Base-by-base conservation (phyloP, 192 early-diverging fungal species). In the Umbelopsis ramanniana region DNA sequence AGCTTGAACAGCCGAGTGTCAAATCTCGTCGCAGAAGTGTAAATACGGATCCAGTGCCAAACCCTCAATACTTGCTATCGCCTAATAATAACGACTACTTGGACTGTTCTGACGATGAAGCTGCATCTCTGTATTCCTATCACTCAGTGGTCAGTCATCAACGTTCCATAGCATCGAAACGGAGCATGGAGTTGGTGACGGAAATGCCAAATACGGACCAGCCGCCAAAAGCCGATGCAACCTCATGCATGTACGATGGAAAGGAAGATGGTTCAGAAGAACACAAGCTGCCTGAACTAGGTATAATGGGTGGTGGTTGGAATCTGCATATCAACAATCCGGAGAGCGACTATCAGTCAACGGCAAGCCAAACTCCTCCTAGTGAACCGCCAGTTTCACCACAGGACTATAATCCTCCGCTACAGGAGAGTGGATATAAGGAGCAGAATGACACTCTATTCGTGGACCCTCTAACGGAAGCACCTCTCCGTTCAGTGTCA, bases 231-330 rank as follows among this genome's bases (percentile, higher is more conserved):
- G 0, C 19, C 6, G n/a, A 50, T 35, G 29, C 57, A 63, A 11
- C 57, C 3, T 8, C 57, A 63, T 29, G 26, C 15, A 37, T 37
- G 35, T 29, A 37, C 15, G 0, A 14, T 37, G 57, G 35, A 6
- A 29, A 37, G 33, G 26, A 29, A 19, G 57, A 37, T 7, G 35
- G 11, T 15, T 29, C 26, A 14, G 14, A 26, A 19, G 26, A 14
- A 29, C 11, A 37, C 26, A 26, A 17, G 15, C 14, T 63, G 14
- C 57, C 57, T 2, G 24, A 35, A 0, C 33, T 63, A 19, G 57
- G 57, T 17, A 37, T 26, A 2, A 38, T 63, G 57, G 57, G 57
- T 37, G 57, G 57, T 17, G 33, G 57, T 6, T 63, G 57, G 57
- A 63, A 26, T 15, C 33, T 63, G 26, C 26, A 8, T 4, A 63